Base-by-base conservation (phyloP, 345 rosid species). In the Ailanthus altissimus region DNA sequence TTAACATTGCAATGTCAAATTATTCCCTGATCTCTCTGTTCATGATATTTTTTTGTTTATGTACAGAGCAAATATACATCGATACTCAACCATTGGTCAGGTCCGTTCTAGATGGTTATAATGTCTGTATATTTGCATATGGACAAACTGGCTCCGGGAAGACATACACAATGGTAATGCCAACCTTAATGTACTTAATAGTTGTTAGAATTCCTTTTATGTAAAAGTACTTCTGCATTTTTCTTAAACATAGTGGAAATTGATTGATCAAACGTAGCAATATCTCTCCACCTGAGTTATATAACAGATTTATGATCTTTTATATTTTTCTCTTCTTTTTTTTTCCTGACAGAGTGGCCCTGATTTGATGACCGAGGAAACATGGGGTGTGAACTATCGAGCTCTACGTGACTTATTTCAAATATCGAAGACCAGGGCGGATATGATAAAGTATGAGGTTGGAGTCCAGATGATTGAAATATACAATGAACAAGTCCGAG, bases 131-230 rank as follows among this genome's bases (percentile, higher is more conserved):
- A 73, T 95, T 95, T 42, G 99, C 99, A 23, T 95, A 95, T 81
- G 99, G 99, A 68, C 99, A 95, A 89, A 95, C 99, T 21, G 99
- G 99, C 78, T 95, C 99, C 14, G 99, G 99, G 77, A 96, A 96
- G 83, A 96, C 99, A 57, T 93, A 90, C 80, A 96, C 99, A 11
- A 96, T 96, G 99, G 99, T 96, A 89, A 79, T 53, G 56, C 18
- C 25, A 21, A 66, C 36, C 76, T 73, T 25, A 13, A 13, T 71
- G 3, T 20, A 20, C 20, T 14, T 67, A 46, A 26, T 21, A 46
- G 21, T 13, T 46, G 5, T 43, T 13, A 6, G 60, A 46, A 74
- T 74, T 79, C 21, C 57, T 43, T n/a, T 32, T 51, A 28, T n/a
- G 68, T 58, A 49, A 26, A 49, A 56, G 32, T 66, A 42, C 62